Base-by-base conservation (phyloP, 139 green algal genomes). In the Spirogloea muscicola region DNA sequence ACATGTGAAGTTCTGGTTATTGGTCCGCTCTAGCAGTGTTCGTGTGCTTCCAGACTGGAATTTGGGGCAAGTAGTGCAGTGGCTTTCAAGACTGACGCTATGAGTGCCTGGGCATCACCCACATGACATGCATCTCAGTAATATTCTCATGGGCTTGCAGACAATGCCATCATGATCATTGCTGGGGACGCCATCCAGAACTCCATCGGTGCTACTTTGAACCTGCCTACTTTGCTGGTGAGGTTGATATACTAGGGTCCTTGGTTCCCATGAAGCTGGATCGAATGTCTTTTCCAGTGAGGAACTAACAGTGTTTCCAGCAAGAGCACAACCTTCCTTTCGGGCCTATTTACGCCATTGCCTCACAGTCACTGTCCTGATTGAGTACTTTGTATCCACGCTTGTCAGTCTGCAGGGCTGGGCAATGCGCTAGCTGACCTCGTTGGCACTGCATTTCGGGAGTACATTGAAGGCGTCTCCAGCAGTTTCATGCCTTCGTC, bases 161-260 rank as follows among this genome's bases (percentile, higher is more conserved):
- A 68, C 60, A 68, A 68, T 33, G 25, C 38, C 16, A 51, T 68
- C 34, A 68, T 68, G 60, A 49, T 68, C 60, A 52, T 68, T 21
- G 33, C 60, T 55, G 60, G 60, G 1, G 60, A 51, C 60, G 25
- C 51, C 16, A 68, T 68, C 21, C 27, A 68, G 39, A 25, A 18
- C 34, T 43, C 33, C 18, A 27, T 68, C 16, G 60, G 60, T 39
- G 38, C 60, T 27, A 27, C 18, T 9, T 49, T 68, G 1, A 39
- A 39, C 36, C 36, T 68, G 0, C 51, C 60, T 25, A 68, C 60
- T 39, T 39, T 68, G 38, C 49, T 68, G 60, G 60, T 68, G 36
- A n/a, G 16, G 33, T 1, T 21, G n/a, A n/a, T n/a, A n/a, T n/a
- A n/a, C n/a, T n/a, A n/a, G n/a, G n/a, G 2, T 48, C 21, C 29